Evolutionary conservation across 2,329 filamentous ascomycete genomes (phyloP).

Genomic region (Epicoccum nigrum): DNA sequence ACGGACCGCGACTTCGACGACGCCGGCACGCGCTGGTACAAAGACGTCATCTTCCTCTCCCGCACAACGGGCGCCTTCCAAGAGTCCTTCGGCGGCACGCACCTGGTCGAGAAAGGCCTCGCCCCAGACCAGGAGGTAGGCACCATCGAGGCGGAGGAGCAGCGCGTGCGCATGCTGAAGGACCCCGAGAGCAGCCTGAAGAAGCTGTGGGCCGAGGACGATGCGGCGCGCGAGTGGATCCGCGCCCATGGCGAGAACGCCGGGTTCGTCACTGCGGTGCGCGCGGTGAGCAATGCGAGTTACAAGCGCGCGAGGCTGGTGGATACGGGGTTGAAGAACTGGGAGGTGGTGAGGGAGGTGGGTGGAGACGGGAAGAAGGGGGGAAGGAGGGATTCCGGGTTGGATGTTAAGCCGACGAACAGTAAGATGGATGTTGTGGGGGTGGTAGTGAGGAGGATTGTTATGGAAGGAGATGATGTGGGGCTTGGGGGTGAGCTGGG

Average conservation of each 20-base stretch:
- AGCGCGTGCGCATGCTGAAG: conserved; percentile 42
- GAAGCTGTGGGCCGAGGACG: conserved; percentile 31
- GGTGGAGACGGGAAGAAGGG: conserved; percentile 34
- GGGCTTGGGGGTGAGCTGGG: conserved; percentile 42
- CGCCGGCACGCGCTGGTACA: conserved; percentile 45
- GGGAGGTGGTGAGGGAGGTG: conserved; percentile 42
- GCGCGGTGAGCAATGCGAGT: conserved; percentile 42
- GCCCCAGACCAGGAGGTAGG: conserved; percentile 35
- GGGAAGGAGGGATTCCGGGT: conserved; percentile 39
- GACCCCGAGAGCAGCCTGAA: conserved; percentile 34
- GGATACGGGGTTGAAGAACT: conserved; percentile 38
- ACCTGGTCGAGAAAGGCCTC: conserved; percentile 37
- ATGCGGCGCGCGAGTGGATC: conserved; percentile 36
- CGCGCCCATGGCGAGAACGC: conserved; percentile 33
- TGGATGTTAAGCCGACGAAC: conserved; percentile 39
- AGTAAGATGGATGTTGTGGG: conserved; percentile 45
- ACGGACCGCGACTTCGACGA: conserved; percentile 46
- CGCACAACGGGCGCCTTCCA: conserved; percentile 30
- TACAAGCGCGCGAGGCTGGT: conserved; percentile 44
- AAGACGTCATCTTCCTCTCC: conserved; percentile 44
- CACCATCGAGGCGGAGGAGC: conserved; percentile 44
- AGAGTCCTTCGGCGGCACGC: conserved; percentile 39
- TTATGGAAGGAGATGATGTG: conserved; percentile 34
- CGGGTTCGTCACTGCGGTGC: conserved; percentile 40
- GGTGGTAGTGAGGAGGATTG: conserved; percentile 39